Base-by-base conservation (phyloP, 495 filamentous ascomycete genomes). In the Barbatosphaeria neglecta region DNA sequence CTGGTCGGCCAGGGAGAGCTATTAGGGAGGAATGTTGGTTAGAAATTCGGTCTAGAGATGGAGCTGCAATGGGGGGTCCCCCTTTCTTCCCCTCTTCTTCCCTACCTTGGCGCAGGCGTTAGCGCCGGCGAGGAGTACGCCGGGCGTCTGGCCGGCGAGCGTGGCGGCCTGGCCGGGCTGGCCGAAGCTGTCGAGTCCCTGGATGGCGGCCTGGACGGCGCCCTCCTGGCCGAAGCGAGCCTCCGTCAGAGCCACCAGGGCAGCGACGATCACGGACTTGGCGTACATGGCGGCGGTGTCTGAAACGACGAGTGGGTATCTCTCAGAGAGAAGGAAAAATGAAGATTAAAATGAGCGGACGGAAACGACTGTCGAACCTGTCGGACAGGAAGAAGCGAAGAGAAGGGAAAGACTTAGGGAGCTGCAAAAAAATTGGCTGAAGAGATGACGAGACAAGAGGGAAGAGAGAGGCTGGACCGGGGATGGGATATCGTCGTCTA, bases 191-290 rank as follows among this genome's bases (percentile, higher is more conserved):
- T 61, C 59, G 28, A 77, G 64, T 25, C 59, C 66, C 37, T 53
- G 44, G 49, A 81, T 70, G 44, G 58, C 56, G 11, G 40, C 44
- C 41, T 70, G 66, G 17, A 73, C 65, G 9, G 54, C 20, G 18
- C 72, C 65, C 51, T 81, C 77, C 58, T 76, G 67, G 23, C 68
- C 65, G 60, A 81, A 80, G 38, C 75, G 70, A 44, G 76, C 72
- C 50, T 78, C 66, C 44, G 62, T 67, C 31, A 65, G 54, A 22
- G 74, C 71, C 47, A 73, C 28, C 15, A 77, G 42, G 42, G 66
- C 59, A 23, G 65, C 61, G 44, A 70, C 33, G 42, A 70, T 31
- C 48, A 63, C 44, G 41, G 60, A 41, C 41, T 73, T 70, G 58
- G 67, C 31, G 31, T 35, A 58, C 52, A 70, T 60, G 71, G 75